These are phyloP conservation scores for Atractiella rhizophila DNA, from an alignment of 768 basidiomycete genomes.

Conservation along the genomic window DNA sequence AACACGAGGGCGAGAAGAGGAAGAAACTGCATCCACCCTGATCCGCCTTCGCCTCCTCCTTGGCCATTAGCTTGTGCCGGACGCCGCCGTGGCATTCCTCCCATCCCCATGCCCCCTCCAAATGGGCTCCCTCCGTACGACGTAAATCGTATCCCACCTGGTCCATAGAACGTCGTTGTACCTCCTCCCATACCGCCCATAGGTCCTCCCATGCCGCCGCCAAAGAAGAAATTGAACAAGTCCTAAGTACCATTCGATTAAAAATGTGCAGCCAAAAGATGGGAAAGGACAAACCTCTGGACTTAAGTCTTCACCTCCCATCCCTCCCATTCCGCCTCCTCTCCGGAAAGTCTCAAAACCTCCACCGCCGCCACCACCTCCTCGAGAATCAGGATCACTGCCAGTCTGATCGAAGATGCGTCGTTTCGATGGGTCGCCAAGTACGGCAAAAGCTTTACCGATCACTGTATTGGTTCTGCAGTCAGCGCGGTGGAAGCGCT, in stretches of 20 bases:
- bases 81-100: conserved; percentile 19
- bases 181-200: conserved; percentile 28
- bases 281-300: too few species aligned
- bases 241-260: too few species aligned
- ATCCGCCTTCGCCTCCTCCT: conserved; percentile 19
- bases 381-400: conserved; percentile 33
- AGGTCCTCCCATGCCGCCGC: conserved; percentile 30
- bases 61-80: conserved; percentile 22
- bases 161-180: too few species aligned
- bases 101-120: conserved; percentile 22
- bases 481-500: conserved; percentile 4
- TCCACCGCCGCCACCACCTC: conserved; percentile 29
- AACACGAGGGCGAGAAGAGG: conserved; percentile 61
- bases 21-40: conserved; percentile 37
- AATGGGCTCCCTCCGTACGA: conserved; percentile 29
- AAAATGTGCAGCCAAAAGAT: too few species aligned
- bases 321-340: conserved; percentile 4
- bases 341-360: conserved; percentile 13
- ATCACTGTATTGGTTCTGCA: conserved; percentile 38
- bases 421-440: conserved; percentile 81
- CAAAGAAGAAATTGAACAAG: conserved; percentile 96
- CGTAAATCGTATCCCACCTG: too few species aligned
- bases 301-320: conserved; percentile 61
- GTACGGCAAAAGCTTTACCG: conserved; percentile 84
- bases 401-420: conserved; percentile 62